These are phyloP conservation scores for Aspergillus amoenus DNA, from an alignment of 2,329 filamentous ascomycete species.

Conservation along the genomic window DNA sequence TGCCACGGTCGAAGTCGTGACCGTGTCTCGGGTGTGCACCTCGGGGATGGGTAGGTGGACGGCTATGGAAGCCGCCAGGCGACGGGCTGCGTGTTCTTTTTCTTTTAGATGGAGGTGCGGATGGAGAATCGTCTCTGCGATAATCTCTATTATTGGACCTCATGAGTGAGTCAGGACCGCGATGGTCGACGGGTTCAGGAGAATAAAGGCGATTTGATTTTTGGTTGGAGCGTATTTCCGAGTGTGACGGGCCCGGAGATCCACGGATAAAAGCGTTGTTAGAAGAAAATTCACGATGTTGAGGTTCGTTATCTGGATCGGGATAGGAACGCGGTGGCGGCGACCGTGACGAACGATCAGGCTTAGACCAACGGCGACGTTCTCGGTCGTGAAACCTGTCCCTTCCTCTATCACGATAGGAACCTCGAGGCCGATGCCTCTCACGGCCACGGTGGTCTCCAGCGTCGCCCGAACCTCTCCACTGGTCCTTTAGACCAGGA, in stretches of 20 bases:
- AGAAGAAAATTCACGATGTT: slow-evolving; percentile 30
- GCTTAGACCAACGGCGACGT: slow-evolving; percentile 34
- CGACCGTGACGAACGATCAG: slow-evolving; percentile 43
- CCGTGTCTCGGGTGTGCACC: slow-evolving; percentile 29
- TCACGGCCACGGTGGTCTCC: slow-evolving; percentile 38
- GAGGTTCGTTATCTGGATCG: slow-evolving; percentile 31
- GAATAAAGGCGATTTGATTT: slow-evolving; percentile 23
- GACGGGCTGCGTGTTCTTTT: slow-evolving; percentile 45
- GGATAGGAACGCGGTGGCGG: slow-evolving; percentile 35
- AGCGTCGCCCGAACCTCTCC: slow-evolving; percentile 46
- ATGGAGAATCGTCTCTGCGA: slow-evolving; percentile 32
- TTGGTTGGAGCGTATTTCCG: slow-evolving; percentile 21
- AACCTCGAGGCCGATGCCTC: slow-evolving; percentile 43
- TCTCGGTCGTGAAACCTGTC: slow-evolving; percentile 44
- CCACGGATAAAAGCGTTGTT: slow-evolving; percentile 25
- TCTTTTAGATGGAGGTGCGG: slow-evolving; percentile 35
- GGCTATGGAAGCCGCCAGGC: slow-evolving; percentile 29
- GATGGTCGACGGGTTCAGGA: slow-evolving; percentile 23
- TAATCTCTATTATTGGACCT: slow-evolving; percentile 24
- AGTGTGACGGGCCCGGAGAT: slow-evolving; percentile 26
- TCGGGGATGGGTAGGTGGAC: slow-evolving; percentile 22
- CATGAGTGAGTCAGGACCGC: slow-evolving; percentile 19
- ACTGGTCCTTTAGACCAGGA: slow-evolving; percentile 52
- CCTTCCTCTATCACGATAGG: slow-evolving; percentile 36
- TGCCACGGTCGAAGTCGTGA: slow-evolving; percentile 38